These are phyloP conservation scores for Wickerhamomyces canadensis DNA, from an alignment of 805 yeast species.

Conservation along the genomic window DNA sequence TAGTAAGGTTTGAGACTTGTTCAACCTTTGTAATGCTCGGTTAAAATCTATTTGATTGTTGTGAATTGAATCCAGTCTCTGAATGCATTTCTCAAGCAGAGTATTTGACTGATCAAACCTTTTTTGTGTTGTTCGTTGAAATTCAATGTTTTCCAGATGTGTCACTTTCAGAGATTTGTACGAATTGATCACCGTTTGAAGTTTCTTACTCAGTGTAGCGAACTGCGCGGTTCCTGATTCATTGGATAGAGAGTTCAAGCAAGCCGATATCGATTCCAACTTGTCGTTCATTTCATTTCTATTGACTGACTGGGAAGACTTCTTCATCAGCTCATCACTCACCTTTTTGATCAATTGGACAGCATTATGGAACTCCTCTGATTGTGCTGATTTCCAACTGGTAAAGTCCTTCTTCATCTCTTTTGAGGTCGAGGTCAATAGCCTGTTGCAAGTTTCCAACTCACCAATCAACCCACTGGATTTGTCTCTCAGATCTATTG, in stretches of 20 bases:
- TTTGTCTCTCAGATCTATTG: slow-evolving; percentile 35
- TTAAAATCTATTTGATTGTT: slow-evolving; percentile 5
- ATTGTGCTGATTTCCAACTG: background rate
- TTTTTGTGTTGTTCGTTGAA: background rate
- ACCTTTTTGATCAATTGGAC: background rate
- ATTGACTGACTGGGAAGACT: background rate
- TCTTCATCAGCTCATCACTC: no score
- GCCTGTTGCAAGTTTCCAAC: slow-evolving; percentile 10
- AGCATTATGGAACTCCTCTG: slow-evolving; percentile 1
- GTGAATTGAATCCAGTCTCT: slow-evolving; percentile 4
- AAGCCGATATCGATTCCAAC: background rate
- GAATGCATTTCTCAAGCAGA: slow-evolving; percentile 2
- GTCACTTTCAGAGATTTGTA: background rate
- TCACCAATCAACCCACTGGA: slow-evolving; percentile 13
- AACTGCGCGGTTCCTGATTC: background rate
- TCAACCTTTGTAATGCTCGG: background rate
- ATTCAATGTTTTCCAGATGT: background rate
- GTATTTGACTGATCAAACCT: background rate
- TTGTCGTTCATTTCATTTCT: no score
- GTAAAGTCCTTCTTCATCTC: background rate
- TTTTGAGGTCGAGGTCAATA: background rate
- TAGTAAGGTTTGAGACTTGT: background rate
- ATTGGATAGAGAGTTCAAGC: background rate
- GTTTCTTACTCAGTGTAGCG: background rate
- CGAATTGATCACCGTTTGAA: background rate